These are phyloP conservation scores for Oemleria cerasiformis DNA, from an alignment of 306 rosid genomes.

Conservation along the genomic window DNA sequence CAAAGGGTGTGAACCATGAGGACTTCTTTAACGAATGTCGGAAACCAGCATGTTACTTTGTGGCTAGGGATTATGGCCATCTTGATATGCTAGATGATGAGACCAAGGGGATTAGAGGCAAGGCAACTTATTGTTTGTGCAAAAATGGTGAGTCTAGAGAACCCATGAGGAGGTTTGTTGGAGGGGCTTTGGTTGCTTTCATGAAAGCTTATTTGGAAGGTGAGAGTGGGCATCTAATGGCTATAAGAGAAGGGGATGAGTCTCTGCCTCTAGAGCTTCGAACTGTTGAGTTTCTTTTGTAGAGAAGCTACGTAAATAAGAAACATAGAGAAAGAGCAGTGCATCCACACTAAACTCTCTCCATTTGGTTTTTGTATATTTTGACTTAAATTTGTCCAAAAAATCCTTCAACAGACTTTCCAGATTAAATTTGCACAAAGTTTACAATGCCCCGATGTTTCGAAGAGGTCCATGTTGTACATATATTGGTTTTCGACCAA, in stretches of 20 bases:
- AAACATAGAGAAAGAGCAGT: too few relatives aligned
- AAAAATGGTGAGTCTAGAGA: slow-evolving; percentile 67
- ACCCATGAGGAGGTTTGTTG: slow-evolving; percentile 88
- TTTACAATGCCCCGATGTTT: too few relatives aligned
- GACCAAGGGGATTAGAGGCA: slow-evolving; percentile 67
- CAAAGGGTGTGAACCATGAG: slow-evolving; percentile 72
- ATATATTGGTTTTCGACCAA: too few relatives aligned
- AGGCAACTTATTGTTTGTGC: slow-evolving; percentile 52
- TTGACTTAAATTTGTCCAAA: too few relatives aligned
- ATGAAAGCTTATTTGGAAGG: slow-evolving; percentile 56
- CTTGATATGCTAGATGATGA: slow-evolving; percentile 79
- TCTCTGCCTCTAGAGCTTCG: slow-evolving; percentile 48
- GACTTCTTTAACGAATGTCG: slow-evolving; percentile 63
- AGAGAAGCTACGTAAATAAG: slow-evolving; percentile 1
- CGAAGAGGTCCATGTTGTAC: too few relatives aligned
- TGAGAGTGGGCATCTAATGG: slow-evolving; percentile 42
- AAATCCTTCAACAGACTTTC: too few relatives aligned
- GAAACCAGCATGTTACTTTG: slow-evolving; percentile 58
- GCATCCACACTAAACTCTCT: too few relatives aligned
- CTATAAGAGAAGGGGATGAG: slow-evolving; percentile 39
- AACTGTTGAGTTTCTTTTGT: slow-evolving; percentile 31
- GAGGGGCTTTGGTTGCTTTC: slow-evolving; percentile 76
- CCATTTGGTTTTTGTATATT: too few relatives aligned
- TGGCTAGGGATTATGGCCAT: slow-evolving; percentile 74
- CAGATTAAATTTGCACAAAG: too few relatives aligned